Conservation (phyloP, 1,139 yeast genomes). For the Debaryomyces coudertii region DNA sequence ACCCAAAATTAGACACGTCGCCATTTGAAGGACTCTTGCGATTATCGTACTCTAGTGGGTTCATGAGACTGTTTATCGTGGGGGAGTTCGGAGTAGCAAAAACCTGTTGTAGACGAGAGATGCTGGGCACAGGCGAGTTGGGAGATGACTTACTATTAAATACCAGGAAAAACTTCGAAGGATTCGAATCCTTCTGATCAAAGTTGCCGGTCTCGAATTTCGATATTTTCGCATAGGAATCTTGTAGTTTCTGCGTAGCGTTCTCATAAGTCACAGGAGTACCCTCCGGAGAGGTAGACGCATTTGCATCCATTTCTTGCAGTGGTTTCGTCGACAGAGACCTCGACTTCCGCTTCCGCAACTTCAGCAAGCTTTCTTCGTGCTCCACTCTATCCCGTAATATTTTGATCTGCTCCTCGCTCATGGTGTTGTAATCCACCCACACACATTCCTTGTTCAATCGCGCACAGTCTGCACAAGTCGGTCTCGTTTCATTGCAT, state of each 20-base stretch:
- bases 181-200: background rate
- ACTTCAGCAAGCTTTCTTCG: constrained; percentile 36
- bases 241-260: background rate
- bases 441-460: constrained; percentile 55
- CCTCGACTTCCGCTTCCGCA: constrained; percentile 34
- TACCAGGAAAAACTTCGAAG: background rate
- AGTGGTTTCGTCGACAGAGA: background rate
- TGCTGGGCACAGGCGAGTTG: background rate
- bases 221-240: background rate
- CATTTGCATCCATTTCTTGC: background rate
- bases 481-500: constrained; percentile 67
- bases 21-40: background rate
- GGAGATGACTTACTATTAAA: background rate
- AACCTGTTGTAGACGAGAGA: background rate
- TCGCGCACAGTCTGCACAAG: constrained; percentile 61
- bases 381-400: constrained; percentile 31
- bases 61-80: constrained; percentile 17
- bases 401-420: constrained; percentile 26
- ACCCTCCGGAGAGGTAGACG: background rate
- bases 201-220: background rate
- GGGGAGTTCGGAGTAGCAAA: constrained; percentile 17
- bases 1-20: background rate
- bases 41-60: background rate
- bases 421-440: constrained; percentile 35
- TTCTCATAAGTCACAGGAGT: background rate